Percentiles rank a stretch among this genome's conserved stretches.
Evolutionary conservation across 257 asterid species (phyloP).

Genomic region (Solanum gandarillasii): DNA sequence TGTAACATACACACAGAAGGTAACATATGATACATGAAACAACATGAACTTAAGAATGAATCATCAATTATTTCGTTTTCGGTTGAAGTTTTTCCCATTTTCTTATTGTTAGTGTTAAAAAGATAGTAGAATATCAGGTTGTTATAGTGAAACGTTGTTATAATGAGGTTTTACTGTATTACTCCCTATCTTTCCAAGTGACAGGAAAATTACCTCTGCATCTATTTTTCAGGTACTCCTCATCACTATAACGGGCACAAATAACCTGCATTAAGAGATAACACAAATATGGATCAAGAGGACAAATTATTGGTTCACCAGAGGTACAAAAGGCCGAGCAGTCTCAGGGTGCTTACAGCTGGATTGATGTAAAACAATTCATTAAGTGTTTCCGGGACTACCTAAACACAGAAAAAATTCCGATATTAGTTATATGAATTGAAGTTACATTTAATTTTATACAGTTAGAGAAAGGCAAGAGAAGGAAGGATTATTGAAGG

Average conservation of each 20-base stretch:
- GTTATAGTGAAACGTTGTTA: not conserved
- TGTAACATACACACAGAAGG: not conserved
- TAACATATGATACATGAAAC: not conserved
- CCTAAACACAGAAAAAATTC: slow-evolving; percentile 25
- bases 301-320: not conserved
- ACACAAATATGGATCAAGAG: not conserved
- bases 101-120: not conserved
- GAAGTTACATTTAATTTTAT: not conserved
- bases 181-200: not conserved
- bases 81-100: not conserved
- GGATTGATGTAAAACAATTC: slow-evolving; percentile 64
- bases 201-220: slow-evolving; percentile 51
- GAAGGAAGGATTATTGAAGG: not conserved
- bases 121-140: not conserved
- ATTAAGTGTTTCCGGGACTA: slow-evolving; percentile 72
- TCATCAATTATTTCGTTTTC: not conserved
- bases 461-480: not conserved
- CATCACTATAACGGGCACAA: slow-evolving; percentile 76
- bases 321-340: not conserved
- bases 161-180: not conserved
- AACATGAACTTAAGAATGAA: not conserved
- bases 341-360: slow-evolving; percentile 38
- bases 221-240: slow-evolving; percentile 68
- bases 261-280: slow-evolving; percentile 37
- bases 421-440: not conserved